Percentiles rank a stretch among this genome's conserved stretches.
phyloP scores from a whole-genome alignment of 2,329 filamentous ascomycete species.

The Acrodontium crateriforme region DNA sequence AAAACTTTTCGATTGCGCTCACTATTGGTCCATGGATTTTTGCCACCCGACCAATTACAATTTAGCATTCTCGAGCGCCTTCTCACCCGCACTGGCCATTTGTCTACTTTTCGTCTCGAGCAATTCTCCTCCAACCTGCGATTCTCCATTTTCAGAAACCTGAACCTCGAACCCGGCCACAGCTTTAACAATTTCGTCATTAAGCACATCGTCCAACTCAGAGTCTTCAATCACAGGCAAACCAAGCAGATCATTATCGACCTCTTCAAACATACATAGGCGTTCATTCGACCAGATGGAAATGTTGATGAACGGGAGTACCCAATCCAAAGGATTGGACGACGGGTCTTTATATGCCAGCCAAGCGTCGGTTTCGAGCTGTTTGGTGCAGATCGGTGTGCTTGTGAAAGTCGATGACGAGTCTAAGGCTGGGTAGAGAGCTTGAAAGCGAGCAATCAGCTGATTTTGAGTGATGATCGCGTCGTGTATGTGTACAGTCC shows the following conservation, averaged over 20 bases:
- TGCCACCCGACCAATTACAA: no score
- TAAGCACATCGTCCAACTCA: constrained; percentile 1
- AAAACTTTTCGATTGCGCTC: no score
- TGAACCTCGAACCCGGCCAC: no score
- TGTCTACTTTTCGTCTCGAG: no score
- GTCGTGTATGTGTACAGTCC: constrained; percentile 19
- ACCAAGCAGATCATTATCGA: constrained; percentile 3
- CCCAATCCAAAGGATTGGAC: constrained; percentile 2
- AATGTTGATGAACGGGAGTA: constrained; percentile 5
- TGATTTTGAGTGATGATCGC: constrained; percentile 20
- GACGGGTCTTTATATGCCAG: not conserved
- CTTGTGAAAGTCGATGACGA: not conserved
- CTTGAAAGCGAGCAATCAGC: constrained; percentile 8
- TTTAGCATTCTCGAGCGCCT: no score
- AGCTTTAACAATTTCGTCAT: no score
- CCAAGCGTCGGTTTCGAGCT: constrained; percentile 2
- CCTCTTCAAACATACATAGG: constrained; percentile 1
- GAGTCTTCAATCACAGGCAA: not conserved
- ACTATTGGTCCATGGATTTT: no score
- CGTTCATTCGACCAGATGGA: constrained; percentile 1
- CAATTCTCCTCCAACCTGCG: no score
- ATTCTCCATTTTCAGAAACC: no score
- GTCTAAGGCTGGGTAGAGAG: no score
- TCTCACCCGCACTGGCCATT: no score
- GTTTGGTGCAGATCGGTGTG: not conserved